Conservation (phyloP, 2,329 filamentous ascomycete genomes). For the Claviceps maximensis region DNA sequence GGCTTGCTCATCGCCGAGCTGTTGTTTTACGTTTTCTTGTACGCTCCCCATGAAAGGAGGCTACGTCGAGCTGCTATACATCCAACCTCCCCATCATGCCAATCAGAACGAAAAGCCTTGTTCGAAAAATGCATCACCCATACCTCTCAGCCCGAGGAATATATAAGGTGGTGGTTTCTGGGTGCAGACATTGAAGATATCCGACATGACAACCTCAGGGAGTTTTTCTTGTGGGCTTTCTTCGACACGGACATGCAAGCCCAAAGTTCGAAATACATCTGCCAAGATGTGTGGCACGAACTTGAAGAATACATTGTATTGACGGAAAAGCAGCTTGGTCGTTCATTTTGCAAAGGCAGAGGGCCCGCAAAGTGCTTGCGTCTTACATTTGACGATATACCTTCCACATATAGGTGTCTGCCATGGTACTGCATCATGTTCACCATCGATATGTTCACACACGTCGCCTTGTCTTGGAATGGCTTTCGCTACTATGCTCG, state of each 20-base stretch:
- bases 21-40: conserved; percentile 29
- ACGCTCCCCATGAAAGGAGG: conserved; percentile 26
- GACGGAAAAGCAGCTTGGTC: conserved; percentile 40
- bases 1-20: conserved; percentile 25
- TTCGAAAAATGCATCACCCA: conserved; percentile 43
- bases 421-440: conserved; percentile 50
- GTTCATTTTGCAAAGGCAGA: conserved; percentile 36
- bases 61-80: conserved; percentile 26
- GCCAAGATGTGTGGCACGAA: conserved; percentile 24
- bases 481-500: conserved; percentile 40
- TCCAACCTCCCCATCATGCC: conserved; percentile 26
- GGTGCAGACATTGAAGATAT: conserved; percentile 44
- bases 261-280: conserved; percentile 7
- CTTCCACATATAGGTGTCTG: conserved; percentile 46
- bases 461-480: conserved; percentile 29
- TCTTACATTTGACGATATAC: conserved; percentile 52
- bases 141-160: conserved; percentile 40
- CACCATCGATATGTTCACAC: conserved; percentile 38
- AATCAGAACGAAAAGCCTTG: conserved; percentile 36
- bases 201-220: conserved; percentile 51
- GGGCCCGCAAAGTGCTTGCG: conserved; percentile 44
- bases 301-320: conserved; percentile 33
- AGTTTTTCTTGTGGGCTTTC: conserved; percentile 57
- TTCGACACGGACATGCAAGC: conserved; percentile 33
- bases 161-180: conserved; percentile 54